phyloP scores from a whole-genome alignment of 1,284 basidiomycete species.

The Ustilago xerochloae region DNA sequence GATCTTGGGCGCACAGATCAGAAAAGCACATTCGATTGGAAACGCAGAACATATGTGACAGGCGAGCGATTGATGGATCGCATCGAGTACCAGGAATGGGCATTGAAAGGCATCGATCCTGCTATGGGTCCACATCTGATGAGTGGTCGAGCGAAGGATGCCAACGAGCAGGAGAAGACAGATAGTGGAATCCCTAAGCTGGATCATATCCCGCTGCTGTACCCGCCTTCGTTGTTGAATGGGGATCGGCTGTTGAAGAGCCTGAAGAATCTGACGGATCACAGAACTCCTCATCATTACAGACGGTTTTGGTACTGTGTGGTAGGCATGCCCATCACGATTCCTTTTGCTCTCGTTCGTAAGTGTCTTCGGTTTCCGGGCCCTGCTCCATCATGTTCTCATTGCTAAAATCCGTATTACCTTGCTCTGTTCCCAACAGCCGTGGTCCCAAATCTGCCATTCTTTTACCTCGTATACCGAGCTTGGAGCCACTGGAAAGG shows the following conservation, averaged over 20 bases:
- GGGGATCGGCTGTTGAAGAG: constrained; percentile 43
- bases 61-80: constrained; percentile 67
- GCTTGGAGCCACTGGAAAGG: constrained; percentile 64
- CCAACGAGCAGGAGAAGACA: not conserved
- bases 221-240: constrained; percentile 49
- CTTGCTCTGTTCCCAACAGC: constrained; percentile 20
- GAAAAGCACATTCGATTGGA: constrained; percentile 61
- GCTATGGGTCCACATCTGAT: constrained; percentile 52
- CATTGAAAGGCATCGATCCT: constrained; percentile 64
- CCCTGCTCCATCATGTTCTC: not conserved
- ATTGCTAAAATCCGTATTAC: not conserved
- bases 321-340: constrained; percentile 61
- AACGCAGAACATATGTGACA: constrained; percentile 50
- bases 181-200: constrained; percentile 19
- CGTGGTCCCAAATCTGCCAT: constrained; percentile 64
- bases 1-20: constrained; percentile 57
- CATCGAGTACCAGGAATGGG: constrained; percentile 67
- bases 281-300: constrained; percentile 59
- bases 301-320: constrained; percentile 54
- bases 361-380: constrained; percentile 6
- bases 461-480: constrained; percentile 66
- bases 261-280: constrained; percentile 46
- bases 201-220: constrained; percentile 57
- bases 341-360: constrained; percentile 63
- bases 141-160: constrained; percentile 5